These are phyloP conservation scores for Tetrapisispora iriomotensis DNA, from an alignment of 805 yeast genomes.

Conservation along the genomic window DNA sequence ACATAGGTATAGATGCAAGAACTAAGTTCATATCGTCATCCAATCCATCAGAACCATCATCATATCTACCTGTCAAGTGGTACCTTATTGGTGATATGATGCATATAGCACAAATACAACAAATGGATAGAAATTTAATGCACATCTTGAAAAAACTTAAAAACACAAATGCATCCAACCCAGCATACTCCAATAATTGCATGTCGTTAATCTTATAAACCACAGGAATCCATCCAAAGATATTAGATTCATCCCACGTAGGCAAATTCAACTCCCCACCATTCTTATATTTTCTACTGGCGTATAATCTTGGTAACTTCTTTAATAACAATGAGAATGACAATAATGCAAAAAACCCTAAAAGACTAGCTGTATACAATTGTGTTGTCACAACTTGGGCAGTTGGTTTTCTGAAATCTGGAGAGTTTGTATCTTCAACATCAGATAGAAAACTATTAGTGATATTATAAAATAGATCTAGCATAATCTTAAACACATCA, in stretches of 20 bases:
- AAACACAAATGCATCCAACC: constrained; percentile 89
- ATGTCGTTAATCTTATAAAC: constrained; percentile 57
- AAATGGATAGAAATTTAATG: constrained; percentile 53
- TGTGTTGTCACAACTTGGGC: constrained; percentile 68
- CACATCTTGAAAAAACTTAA: constrained; percentile 85
- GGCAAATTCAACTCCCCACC: constrained; percentile 21
- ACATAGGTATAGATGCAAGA: no score
- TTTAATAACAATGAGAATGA: constrained; percentile 62
- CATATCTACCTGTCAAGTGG: constrained; percentile 73
- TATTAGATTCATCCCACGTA: constrained; percentile 33
- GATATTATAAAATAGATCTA: background rate
- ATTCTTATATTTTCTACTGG: constrained; percentile 50
- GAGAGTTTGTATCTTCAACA: constrained; percentile 4
- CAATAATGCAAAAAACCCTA: constrained; percentile 62
- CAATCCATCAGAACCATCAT: constrained; percentile 39
- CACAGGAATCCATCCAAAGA: constrained; percentile 76
- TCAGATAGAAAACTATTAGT: background rate
- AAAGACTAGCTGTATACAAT: constrained; percentile 50
- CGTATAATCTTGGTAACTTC: constrained; percentile 72
- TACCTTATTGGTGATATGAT: constrained; percentile 80
- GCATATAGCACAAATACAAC: constrained; percentile 59
- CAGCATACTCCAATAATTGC: constrained; percentile 80
- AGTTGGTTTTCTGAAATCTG: constrained; percentile 30
- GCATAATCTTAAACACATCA: background rate
- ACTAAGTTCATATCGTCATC: background rate